A percentile compares a stretch with the other conserved stretches of the same genome.
phyloP scores from a whole-genome alignment of 2,329 filamentous ascomycete species.

The Neopestalotiopsis rosae region DNA sequence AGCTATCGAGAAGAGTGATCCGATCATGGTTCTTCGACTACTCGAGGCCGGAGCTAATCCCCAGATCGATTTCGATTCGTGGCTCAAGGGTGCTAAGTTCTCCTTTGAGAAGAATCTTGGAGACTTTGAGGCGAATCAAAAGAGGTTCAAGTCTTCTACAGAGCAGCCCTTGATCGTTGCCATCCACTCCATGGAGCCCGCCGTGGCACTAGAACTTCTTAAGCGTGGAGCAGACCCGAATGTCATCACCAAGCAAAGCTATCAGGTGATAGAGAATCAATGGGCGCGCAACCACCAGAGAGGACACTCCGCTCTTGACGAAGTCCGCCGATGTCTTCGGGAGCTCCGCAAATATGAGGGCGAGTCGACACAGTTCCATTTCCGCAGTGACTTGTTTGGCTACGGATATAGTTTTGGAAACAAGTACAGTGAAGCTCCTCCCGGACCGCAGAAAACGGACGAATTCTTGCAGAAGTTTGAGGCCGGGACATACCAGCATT shows the following conservation, averaged over 20 bases:
- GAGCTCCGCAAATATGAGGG: slow-evolving; percentile 51
- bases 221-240: slow-evolving; percentile 70
- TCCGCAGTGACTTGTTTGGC: background rate
- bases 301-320: slow-evolving; percentile 63
- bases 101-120: slow-evolving; percentile 19
- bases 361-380: slow-evolving; percentile 29
- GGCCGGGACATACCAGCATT: slow-evolving; percentile 66
- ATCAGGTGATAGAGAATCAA: slow-evolving; percentile 40
- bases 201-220: slow-evolving; percentile 63
- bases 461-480: slow-evolving; percentile 59
- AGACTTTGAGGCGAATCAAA: slow-evolving; percentile 51
- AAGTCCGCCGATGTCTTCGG: slow-evolving; percentile 59
- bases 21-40: slow-evolving; percentile 61
- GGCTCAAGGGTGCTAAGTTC: slow-evolving; percentile 55
- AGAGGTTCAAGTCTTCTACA: slow-evolving; percentile 49
- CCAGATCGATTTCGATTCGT: slow-evolving; percentile 66
- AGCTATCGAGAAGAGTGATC: slow-evolving; percentile 61
- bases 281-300: slow-evolving; percentile 39
- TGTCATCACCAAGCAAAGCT: slow-evolving; percentile 50
- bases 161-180: slow-evolving; percentile 74
- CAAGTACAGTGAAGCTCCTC: slow-evolving; percentile 2
- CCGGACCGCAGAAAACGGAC: slow-evolving; percentile 44
- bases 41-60: slow-evolving; percentile 67
- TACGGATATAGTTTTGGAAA: background rate
- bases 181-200: slow-evolving; percentile 50